A percentile compares a stretch with the other conserved stretches of the same genome.
These are phyloP conservation scores for Cryptosporidium baileyi DNA, from an alignment of 169 alveolate genomes.

Conservation along the genomic window DNA sequence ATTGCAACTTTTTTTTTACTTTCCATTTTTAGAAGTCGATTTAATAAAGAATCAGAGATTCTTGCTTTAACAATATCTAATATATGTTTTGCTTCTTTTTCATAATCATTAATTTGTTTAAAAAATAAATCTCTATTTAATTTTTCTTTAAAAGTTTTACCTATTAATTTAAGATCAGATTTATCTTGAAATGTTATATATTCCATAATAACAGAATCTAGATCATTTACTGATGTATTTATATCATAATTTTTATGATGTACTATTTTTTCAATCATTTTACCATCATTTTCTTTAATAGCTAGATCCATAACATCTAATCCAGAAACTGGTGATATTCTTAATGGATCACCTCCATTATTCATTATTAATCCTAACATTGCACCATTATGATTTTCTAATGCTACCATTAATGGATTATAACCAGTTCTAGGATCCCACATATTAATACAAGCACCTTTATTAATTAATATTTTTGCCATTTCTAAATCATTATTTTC, in stretches of 20 bases:
- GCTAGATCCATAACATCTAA: conserved; percentile 62
- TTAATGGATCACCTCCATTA: conserved; percentile 63
- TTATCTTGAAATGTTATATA: conserved; percentile 25
- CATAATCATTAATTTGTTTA: conserved; percentile 8
- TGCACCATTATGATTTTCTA: conserved; percentile 66
- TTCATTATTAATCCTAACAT: conserved; percentile 46
- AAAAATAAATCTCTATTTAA: conserved; percentile 6
- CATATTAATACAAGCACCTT: conserved; percentile 49
- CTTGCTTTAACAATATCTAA: conserved; percentile 17
- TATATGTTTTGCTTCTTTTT: conserved; percentile 59
- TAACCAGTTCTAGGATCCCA: conserved; percentile 65
- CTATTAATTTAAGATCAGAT: conserved; percentile 3
- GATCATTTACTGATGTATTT: conserved; percentile 5
- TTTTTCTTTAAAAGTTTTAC: conserved; percentile 14
- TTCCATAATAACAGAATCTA: conserved; percentile 7
- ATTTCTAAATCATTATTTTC: conserved; percentile 62
- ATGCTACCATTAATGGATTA: conserved; percentile 42
- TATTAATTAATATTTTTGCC: conserved; percentile 17
- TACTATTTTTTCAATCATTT: conserved; percentile 40
- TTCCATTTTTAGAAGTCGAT: conserved; percentile 38
- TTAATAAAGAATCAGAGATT: conserved; percentile 4
- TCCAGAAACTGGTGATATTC: conserved; percentile 54
- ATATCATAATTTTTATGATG: conserved; percentile 41
- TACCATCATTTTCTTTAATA: conserved; percentile 20
- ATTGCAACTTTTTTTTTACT: conserved; percentile 53